A percentile compares a stretch with the other conserved stretches of the same genome.
These are phyloP conservation scores for Zea mays DNA, from an alignment of 176 grass and related monocot genomes.

Conservation along the genomic window DNA sequence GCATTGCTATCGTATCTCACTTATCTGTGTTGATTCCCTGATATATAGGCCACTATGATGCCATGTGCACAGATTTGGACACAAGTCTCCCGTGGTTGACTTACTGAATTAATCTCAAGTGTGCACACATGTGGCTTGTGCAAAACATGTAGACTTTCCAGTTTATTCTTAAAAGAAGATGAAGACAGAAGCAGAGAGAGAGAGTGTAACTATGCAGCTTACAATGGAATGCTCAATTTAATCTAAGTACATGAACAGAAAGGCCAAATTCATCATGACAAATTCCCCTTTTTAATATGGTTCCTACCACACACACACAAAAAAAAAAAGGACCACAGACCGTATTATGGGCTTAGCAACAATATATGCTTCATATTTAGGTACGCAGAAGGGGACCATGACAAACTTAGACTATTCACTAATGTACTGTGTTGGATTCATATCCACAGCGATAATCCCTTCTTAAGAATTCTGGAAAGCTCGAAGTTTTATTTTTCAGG, in stretches of 20 bases:
- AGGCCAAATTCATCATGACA: neutral
- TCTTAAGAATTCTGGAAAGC: neutral
- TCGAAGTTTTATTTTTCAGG: neutral
- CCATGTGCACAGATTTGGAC: neutral
- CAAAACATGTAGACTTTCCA: neutral
- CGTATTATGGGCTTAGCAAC: neutral
- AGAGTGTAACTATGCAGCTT: neutral
- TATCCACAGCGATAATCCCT: neutral
- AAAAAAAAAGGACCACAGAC: neutral
- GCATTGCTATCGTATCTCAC: neutral
- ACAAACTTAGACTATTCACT: neutral
- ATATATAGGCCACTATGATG: neutral
- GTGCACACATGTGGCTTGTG: neutral
- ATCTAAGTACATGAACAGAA: neutral
- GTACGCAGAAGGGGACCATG: neutral
- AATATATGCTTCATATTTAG: neutral
- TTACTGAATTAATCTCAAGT: neutral
- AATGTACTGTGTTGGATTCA: neutral
- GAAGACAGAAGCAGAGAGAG: neutral
- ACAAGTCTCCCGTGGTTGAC: neutral
- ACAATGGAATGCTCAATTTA: neutral
- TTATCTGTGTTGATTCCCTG: neutral
- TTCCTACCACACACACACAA: neutral
- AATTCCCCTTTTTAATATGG: neutral
- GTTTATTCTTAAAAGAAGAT: neutral